Percentiles rank a stretch among this genome's conserved stretches.
phyloP scores from a whole-genome alignment of 805 yeast species.

The Pichia manshurica region DNA sequence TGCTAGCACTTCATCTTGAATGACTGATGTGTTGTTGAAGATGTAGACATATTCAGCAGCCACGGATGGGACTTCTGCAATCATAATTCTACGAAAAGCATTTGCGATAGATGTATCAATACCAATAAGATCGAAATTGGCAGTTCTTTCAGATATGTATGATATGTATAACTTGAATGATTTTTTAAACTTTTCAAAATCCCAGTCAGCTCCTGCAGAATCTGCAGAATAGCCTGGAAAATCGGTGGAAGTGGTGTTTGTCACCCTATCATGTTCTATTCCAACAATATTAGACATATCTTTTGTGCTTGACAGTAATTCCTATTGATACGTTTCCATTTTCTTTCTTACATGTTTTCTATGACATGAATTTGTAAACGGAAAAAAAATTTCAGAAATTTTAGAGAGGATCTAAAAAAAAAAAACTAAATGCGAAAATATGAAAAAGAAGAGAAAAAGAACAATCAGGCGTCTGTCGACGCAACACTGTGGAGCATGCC shows the following conservation, averaged over 20 bases:
- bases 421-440: background rate
- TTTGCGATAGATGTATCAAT: conserved; percentile 91
- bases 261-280: conserved; percentile 84
- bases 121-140: conserved; percentile 82
- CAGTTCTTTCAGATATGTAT: conserved; percentile 57
- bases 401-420: conserved; percentile 8
- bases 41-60: conserved; percentile 91
- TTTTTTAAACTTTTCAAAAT: conserved; percentile 69
- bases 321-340: background rate
- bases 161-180: conserved; percentile 61
- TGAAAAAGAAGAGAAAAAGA: background rate
- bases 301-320: background rate
- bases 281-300: conserved; percentile 59
- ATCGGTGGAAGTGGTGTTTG: conserved; percentile 83
- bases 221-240: conserved; percentile 76
- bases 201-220: conserved; percentile 68
- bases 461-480: background rate
- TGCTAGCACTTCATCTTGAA: conserved; percentile 95
- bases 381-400: background rate
- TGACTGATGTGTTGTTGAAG: conserved; percentile 91
- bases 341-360: background rate
- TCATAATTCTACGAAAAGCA: conserved; percentile 95
- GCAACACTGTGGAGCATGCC: no score
- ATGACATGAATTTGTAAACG: background rate
- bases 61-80: conserved; percentile 92